These are phyloP conservation scores for Rhynchosporium graminicola DNA, from an alignment of 2,329 filamentous ascomycete species.

Conservation along the genomic window DNA sequence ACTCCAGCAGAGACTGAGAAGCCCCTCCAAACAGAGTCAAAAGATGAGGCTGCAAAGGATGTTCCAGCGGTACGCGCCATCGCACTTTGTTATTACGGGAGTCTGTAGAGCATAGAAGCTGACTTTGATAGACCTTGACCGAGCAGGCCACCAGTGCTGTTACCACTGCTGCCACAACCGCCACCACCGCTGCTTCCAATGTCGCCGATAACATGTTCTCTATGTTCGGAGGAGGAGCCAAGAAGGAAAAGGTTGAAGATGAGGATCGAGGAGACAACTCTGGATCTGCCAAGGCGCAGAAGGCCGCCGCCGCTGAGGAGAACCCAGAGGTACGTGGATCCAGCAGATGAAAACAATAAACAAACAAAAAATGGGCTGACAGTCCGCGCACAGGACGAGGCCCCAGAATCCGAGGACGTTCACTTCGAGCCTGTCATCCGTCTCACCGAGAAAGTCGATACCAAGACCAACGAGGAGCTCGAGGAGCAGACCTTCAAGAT, in stretches of 20 bases:
- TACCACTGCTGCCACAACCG: slow-evolving; percentile 44
- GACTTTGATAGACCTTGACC: slow-evolving; percentile 36
- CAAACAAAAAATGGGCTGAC: slow-evolving; percentile 25
- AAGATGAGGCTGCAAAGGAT: slow-evolving; percentile 31
- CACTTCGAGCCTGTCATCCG: slow-evolving; percentile 97
- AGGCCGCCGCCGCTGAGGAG: slow-evolving; percentile 49
- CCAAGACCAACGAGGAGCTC: slow-evolving; percentile 96
- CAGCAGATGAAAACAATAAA: slow-evolving; percentile 6
- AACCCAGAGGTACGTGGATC: slow-evolving; percentile 39
- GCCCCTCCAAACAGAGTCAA: slow-evolving; percentile 32
- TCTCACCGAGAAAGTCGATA: slow-evolving; percentile 94
- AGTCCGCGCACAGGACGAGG: slow-evolving; percentile 57
- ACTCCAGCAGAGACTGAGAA: slow-evolving; percentile 47
- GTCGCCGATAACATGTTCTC: slow-evolving; percentile 75
- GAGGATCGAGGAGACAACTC: slow-evolving; percentile 83
- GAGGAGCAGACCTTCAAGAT: slow-evolving; percentile 99
- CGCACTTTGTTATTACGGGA: background rate
- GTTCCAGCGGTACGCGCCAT: slow-evolving; percentile 32
- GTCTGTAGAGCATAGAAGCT: slow-evolving; percentile 17
- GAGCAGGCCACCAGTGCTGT: slow-evolving; percentile 42
- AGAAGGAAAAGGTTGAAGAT: slow-evolving; percentile 92
- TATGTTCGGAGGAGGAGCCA: slow-evolving; percentile 97
- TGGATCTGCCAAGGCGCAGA: slow-evolving; percentile 81
- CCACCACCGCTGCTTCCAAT: slow-evolving; percentile 44
- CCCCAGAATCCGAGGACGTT: slow-evolving; percentile 85